phyloP scores from a whole-genome alignment of 306 rosid species.

The Prunus armeniaca region DNA sequence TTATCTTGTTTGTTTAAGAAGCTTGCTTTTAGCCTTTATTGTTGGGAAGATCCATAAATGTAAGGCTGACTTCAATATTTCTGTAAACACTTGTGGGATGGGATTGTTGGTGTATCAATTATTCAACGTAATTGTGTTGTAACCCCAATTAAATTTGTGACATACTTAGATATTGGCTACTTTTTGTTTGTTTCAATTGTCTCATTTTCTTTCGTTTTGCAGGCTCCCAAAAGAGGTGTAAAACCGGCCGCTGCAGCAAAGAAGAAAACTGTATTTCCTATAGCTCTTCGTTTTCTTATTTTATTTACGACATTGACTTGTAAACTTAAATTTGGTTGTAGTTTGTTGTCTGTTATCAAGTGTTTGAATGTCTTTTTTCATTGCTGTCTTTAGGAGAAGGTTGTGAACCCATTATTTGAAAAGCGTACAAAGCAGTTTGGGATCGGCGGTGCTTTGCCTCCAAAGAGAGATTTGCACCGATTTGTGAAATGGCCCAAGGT shows the following conservation, averaged over 20 bases:
- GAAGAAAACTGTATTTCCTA: slow-evolving; percentile 42
- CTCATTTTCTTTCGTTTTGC: background rate
- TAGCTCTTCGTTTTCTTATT: background rate
- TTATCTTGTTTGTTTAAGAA: background rate
- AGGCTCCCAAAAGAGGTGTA: slow-evolving; percentile 58
- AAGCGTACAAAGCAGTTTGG: slow-evolving; percentile 73
- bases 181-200: background rate
- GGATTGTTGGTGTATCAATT: background rate
- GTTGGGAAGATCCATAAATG: background rate
- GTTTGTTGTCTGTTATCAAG: no score
- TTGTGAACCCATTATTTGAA: slow-evolving; percentile 60
- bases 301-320: background rate
- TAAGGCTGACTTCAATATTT: background rate
- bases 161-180: background rate
- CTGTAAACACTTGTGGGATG: background rate
- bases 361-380: background rate
- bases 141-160: background rate
- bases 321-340: background rate
- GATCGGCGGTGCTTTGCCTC: slow-evolving; percentile 80
- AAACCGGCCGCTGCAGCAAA: slow-evolving; percentile 35
- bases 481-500: slow-evolving; percentile 71
- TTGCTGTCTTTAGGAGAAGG: slow-evolving; percentile 44
- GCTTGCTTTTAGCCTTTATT: background rate
- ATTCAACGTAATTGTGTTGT: background rate
- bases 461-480: slow-evolving; percentile 59